Percentiles rank a stretch among this genome's conserved stretches.
These are phyloP conservation scores for Erodium trifolium DNA, from an alignment of 441 rosid species.

Conservation along the genomic window DNA sequence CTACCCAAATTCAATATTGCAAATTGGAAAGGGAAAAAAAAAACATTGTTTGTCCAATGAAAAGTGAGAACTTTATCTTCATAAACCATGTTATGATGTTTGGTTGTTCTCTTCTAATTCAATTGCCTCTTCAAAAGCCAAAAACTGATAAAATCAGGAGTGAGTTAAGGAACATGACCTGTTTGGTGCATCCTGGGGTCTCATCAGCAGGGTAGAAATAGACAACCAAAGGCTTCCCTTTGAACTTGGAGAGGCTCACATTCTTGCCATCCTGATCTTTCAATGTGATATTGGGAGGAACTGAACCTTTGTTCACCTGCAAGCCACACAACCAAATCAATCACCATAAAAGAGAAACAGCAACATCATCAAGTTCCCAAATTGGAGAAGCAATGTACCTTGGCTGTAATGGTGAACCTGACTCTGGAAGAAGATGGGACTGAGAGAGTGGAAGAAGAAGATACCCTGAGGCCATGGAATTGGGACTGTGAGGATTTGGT, in stretches of 20 bases:
- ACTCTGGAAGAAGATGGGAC: conserved; percentile 29
- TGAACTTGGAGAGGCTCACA: conserved; percentile 60
- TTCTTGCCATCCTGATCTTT: conserved; percentile 78
- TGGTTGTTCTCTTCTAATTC: too few species aligned
- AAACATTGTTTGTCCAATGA: too few species aligned
- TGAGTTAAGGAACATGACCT: conserved; percentile 32
- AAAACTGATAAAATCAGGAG: not conserved
- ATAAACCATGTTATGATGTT: too few species aligned
- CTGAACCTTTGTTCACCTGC: conserved; percentile 77
- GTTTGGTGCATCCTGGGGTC: conserved; percentile 91
- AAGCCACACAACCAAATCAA: conserved; percentile 10
- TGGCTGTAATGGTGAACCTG: conserved; percentile 49
- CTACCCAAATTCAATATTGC: too few species aligned
- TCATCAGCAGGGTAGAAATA: conserved; percentile 98
- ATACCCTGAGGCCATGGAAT: conserved; percentile 51
- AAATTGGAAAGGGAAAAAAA: too few species aligned
- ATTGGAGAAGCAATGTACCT: conserved; percentile 52
- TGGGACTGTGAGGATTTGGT: conserved; percentile 51
- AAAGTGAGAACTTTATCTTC: not conserved
- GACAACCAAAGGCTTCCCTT: conserved; percentile 87
- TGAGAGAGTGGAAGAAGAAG: conserved; percentile 22
- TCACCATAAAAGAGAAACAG: not conserved
- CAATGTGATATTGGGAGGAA: conserved; percentile 64
- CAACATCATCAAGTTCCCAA: not conserved
- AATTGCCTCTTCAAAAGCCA: not conserved